Base-by-base conservation (phyloP, 768 basidiomycete genomes). In the Amyloporia xantha region DNA sequence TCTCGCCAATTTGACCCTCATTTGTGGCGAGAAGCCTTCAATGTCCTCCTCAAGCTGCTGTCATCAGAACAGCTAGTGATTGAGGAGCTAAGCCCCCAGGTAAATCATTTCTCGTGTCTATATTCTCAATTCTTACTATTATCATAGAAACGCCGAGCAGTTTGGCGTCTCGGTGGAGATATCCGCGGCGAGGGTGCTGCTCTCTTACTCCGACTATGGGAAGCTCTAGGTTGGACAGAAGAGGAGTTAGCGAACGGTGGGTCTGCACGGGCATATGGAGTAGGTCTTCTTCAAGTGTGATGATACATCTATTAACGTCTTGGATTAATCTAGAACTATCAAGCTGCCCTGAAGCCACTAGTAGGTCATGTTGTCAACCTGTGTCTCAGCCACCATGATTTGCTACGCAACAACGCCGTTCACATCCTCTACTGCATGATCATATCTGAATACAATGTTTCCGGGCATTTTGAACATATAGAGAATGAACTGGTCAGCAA, bases 381-480 rank as follows among this genome's bases (percentile, higher is more conserved):
- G 13, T 97, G 95, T 63, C 72, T 98, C 46, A 96, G 93, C 53
- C 91, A 94, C 58, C 94, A 98, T 61, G 95, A 98, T 61, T 82
- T 86, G 59, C 76, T 96, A 35, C 81, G 94, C 55, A 89, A 78
- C 61, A 88, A 87, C 54, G 94, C 92, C 0, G 91, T 95, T 19
- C 82, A 89, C 57, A 93, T 97, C 49, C 77, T 98, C 19, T 95
- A 86, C 67, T 89, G 86, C 59, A 96, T 98, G 92, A 92, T 98
- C 52, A 80, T 94, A 41, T 85, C 90, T 2, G 90, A 95, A 63
- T 93, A 88, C 64, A 82, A 91, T 49, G 83, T 87, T 51, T 81
- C 82, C 11, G 83, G 80, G 21, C 82, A 89, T 62, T 96, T 97
- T 61, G 84, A 86, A 56, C 79, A 79, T 40, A 95, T 98, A 55